Percentiles rank a stretch among this genome's conserved stretches.
These are phyloP conservation scores for Aphanoascus verrucosus DNA, from an alignment of 2,329 filamentous ascomycete genomes.

Conservation along the genomic window DNA sequence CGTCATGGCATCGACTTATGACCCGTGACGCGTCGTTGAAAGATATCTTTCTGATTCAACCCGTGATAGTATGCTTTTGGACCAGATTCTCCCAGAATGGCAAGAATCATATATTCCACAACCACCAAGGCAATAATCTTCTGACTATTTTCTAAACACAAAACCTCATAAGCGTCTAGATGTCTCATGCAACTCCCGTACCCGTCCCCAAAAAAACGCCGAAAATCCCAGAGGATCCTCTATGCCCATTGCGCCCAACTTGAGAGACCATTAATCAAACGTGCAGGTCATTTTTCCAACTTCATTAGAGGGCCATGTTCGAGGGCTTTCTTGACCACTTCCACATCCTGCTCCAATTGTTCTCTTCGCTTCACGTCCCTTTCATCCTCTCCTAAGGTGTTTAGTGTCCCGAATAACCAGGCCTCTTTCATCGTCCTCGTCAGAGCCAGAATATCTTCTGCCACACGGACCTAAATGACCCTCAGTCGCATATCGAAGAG, in stretches of 20 bases:
- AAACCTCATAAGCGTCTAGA: neutral
- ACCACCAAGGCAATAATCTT: too few relatives aligned
- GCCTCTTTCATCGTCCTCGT: conserved; percentile 55
- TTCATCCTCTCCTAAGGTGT: conserved; percentile 43
- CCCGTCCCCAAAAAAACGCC: neutral
- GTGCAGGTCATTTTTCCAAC: neutral
- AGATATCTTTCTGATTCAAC: too few relatives aligned
- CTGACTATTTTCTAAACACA: too few relatives aligned
- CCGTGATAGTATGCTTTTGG: too few relatives aligned
- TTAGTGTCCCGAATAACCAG: conserved; percentile 56
- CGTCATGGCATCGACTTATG: too few relatives aligned
- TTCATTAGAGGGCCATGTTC: conserved; percentile 21
- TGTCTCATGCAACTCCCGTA: neutral
- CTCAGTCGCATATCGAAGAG: too few relatives aligned
- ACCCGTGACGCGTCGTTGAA: too few relatives aligned
- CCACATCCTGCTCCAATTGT: conserved; percentile 39
- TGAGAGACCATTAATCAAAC: neutral
- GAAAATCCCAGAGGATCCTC: too few relatives aligned
- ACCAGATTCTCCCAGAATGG: too few relatives aligned
- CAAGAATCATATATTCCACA: too few relatives aligned
- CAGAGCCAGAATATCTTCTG: conserved; percentile 51
- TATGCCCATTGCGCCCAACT: too few relatives aligned
- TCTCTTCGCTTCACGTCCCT: conserved; percentile 32
- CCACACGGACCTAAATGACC: conserved; percentile 43
- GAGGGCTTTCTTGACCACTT: conserved; percentile 38